These are phyloP conservation scores for Trichocomaceae sp. DNA, from an alignment of 2,329 filamentous ascomycete species.

Conservation along the genomic window DNA sequence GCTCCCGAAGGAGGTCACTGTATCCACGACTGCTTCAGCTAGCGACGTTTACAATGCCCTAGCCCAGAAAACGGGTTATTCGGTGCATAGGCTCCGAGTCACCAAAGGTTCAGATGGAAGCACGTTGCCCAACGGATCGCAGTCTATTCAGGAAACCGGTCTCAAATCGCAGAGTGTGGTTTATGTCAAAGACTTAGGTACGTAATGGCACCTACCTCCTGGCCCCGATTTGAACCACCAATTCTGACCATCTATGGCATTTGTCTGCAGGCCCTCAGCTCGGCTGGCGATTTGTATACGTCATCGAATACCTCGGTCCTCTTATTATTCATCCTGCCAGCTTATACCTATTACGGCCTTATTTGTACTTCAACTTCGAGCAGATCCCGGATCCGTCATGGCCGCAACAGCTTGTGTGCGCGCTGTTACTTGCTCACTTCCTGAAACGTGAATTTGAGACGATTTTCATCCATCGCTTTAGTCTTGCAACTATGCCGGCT, in stretches of 20 bases:
- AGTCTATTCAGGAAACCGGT: constrained; percentile 50
- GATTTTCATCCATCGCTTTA: constrained; percentile 90
- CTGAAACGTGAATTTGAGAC: constrained; percentile 94
- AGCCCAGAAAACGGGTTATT: constrained; percentile 48
- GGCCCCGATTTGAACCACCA: not conserved
- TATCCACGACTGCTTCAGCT: constrained; percentile 46
- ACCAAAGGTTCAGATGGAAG: constrained; percentile 59
- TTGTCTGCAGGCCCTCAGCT: constrained; percentile 67
- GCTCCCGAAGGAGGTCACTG: constrained; percentile 51
- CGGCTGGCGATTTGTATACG: constrained; percentile 85
- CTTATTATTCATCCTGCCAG: constrained; percentile 76
- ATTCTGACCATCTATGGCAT: not conserved
- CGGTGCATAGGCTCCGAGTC: constrained; percentile 55
- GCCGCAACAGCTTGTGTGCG: constrained; percentile 66
- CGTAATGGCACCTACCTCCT: constrained; percentile 19
- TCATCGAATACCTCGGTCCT: constrained; percentile 91
- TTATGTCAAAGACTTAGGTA: constrained; percentile 90
- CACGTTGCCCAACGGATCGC: constrained; percentile 48
- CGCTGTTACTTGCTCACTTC: constrained; percentile 75
- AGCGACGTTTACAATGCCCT: constrained; percentile 54
- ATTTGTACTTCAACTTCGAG: constrained; percentile 56
- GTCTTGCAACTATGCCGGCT: constrained; percentile 85
- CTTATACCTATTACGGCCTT: constrained; percentile 63
- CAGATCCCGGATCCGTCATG: constrained; percentile 50
- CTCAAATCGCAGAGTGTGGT: constrained; percentile 57